Evolutionary conservation across 331 rosid genomes (phyloP).

Genomic region (Dryas integrifolia): DNA sequence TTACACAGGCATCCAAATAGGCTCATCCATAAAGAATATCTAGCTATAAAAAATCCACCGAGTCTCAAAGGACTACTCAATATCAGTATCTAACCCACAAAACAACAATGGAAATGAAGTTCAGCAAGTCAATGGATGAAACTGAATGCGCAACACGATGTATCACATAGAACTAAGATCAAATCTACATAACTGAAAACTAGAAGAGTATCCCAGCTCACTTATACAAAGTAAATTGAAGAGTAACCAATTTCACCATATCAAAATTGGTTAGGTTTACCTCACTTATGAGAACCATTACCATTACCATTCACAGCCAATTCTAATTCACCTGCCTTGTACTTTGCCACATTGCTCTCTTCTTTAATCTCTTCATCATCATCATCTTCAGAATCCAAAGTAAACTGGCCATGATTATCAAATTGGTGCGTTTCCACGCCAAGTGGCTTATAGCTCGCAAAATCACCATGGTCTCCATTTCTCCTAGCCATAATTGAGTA

Average conservation of each 20-base stretch:
- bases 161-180: slow-evolving; percentile 10
- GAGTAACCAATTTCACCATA: neutral
- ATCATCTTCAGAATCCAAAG: slow-evolving; percentile 69
- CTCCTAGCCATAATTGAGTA: slow-evolving; percentile 41
- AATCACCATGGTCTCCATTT: slow-evolving; percentile 20
- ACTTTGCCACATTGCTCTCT: slow-evolving; percentile 27
- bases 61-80: neutral
- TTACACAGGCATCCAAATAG: neutral
- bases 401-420: slow-evolving; percentile 45
- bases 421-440: slow-evolving; percentile 52
- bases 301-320: slow-evolving; percentile 52
- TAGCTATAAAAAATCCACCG: neutral
- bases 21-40: neutral
- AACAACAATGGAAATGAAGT: neutral
- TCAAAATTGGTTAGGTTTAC: slow-evolving; percentile 21
- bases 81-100: neutral
- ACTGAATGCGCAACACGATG: slow-evolving; percentile 4
- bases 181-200: slow-evolving; percentile 24
- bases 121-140: slow-evolving; percentile 11
- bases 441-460: slow-evolving; percentile 45
- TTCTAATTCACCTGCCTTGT: slow-evolving; percentile 37
- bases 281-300: slow-evolving; percentile 34
- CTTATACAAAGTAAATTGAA: slow-evolving; percentile 4
- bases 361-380: slow-evolving; percentile 35
- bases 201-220: slow-evolving; percentile 16